Conservation (phyloP, 106 monocot species). For the Ottelia alismoides region DNA sequence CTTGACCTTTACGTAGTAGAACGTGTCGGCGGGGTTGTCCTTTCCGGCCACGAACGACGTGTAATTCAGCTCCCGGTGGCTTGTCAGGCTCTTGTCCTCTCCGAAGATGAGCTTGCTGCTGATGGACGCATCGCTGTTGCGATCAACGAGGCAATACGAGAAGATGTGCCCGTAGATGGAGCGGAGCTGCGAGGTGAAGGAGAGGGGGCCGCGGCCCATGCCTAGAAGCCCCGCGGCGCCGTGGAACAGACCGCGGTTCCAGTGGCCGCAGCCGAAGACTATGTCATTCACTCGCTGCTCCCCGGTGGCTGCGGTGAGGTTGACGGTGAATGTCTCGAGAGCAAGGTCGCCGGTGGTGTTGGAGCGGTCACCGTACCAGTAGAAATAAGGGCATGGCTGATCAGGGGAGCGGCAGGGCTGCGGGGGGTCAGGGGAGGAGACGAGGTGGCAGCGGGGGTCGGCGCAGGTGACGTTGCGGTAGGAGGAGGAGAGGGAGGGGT, state of each 20-base stretch:
- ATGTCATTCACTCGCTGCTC: constrained; percentile 32
- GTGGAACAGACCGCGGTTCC: constrained; percentile 81
- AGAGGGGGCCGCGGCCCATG: constrained; percentile 79
- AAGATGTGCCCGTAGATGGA: constrained; percentile 51
- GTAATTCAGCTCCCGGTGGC: constrained; percentile 48
- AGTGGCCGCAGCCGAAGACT: constrained; percentile 83
- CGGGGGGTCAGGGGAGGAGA: constrained; percentile 29
- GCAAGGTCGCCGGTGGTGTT: constrained; percentile 96
- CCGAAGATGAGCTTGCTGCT: constrained; percentile 78
- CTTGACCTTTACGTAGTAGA: constrained; percentile 60
- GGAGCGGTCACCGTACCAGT: constrained; percentile 88
- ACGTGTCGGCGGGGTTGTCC: constrained; percentile 25
- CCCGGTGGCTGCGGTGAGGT: too few species aligned
- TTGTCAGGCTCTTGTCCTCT: constrained; percentile 30
- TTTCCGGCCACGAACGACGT: constrained; percentile 40
- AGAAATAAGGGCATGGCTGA: constrained; percentile 72
- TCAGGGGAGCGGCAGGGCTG: constrained; percentile 7
- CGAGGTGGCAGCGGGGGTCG: constrained; percentile 53
- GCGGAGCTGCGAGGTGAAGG: constrained; percentile 78
- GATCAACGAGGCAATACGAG: constrained; percentile 93
- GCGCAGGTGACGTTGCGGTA: constrained; percentile 48
- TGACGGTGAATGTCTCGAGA: constrained; percentile 70
- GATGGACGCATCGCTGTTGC: constrained; percentile 49
- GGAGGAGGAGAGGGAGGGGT: constrained; percentile 52
- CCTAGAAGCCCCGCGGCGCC: constrained; percentile 83